These are phyloP conservation scores for Xenoacremonium recifei DNA, from an alignment of 2,329 filamentous ascomycete genomes.

Conservation along the genomic window DNA sequence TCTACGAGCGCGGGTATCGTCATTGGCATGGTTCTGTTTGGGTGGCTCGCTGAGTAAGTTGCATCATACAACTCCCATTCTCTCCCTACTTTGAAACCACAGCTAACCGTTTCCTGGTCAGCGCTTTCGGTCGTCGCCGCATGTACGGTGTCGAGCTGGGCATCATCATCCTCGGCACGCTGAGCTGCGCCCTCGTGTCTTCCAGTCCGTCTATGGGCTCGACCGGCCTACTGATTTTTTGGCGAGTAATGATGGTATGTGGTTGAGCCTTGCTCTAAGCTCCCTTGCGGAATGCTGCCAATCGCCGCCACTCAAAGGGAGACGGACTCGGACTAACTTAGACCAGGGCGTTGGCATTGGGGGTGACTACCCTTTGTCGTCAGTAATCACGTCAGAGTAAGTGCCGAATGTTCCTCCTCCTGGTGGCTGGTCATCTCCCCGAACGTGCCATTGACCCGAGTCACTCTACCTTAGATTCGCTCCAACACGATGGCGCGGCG, in stretches of 20 bases:
- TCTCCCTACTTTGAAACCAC: neutral
- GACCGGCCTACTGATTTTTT: slow-evolving; percentile 66
- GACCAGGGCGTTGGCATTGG: slow-evolving; percentile 68
- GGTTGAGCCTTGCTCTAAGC: slow-evolving; percentile 9
- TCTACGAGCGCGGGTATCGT: slow-evolving; percentile 78
- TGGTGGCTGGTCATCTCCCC: slow-evolving; percentile 13
- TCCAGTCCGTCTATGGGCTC: slow-evolving; percentile 59
- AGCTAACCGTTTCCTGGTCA: slow-evolving; percentile 20
- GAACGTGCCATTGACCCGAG: slow-evolving; percentile 14
- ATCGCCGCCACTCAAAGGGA: neutral
- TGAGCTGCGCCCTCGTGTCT: slow-evolving; percentile 64
- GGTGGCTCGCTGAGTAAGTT: slow-evolving; percentile 67
- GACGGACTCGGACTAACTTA: slow-evolving; percentile 17
- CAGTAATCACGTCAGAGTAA: slow-evolving; percentile 76
- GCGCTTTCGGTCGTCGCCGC: slow-evolving; percentile 67
- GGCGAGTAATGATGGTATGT: slow-evolving; percentile 68
- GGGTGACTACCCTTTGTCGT: slow-evolving; percentile 78
- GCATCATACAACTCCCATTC: neutral
- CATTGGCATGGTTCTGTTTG: slow-evolving; percentile 74
- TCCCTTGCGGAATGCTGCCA: neutral
- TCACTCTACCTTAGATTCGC: slow-evolving; percentile 64
- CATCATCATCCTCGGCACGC: slow-evolving; percentile 68
- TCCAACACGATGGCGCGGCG: slow-evolving; percentile 76
- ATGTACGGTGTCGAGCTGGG: slow-evolving; percentile 81
- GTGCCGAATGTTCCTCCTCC: slow-evolving; percentile 11